phyloP scores from a whole-genome alignment of 805 yeast species.

The Ogataea pilisensis region DNA sequence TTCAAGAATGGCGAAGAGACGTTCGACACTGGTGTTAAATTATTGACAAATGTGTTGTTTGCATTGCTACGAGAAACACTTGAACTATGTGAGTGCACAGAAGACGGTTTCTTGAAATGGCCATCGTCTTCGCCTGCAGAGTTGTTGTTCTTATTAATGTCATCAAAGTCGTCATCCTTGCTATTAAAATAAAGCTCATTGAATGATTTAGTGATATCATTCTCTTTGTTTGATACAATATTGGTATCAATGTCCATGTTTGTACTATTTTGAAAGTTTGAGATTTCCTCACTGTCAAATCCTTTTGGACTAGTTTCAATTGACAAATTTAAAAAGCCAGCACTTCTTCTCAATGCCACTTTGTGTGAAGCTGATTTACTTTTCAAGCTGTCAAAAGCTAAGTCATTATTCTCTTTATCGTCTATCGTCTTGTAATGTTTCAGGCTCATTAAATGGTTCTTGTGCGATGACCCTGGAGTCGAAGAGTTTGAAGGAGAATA shows the following conservation, averaged over 20 bases:
- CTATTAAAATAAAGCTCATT: conserved; percentile 30
- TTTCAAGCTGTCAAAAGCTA: neutral
- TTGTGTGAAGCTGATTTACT: conserved; percentile 20
- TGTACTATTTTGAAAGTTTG: conserved; percentile 5
- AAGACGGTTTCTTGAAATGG: conserved; percentile 1
- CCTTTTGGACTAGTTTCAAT: conserved; percentile 34
- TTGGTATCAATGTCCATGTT: conserved; percentile 12
- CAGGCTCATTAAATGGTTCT: conserved; percentile 4
- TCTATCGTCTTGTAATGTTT: conserved; percentile 1
- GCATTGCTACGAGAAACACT: neutral
- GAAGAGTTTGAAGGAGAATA: conserved; percentile 25
- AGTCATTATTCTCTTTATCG: conserved; percentile 14
- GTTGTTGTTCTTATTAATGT: neutral
- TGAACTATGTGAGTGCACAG: neutral
- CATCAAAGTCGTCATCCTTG: conserved; percentile 8
- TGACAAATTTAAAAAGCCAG: conserved; percentile 47
- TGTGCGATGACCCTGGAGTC: conserved; percentile 18
- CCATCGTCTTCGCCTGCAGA: neutral
- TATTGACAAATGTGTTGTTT: conserved; percentile 5
- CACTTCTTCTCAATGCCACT: conserved; percentile 44
- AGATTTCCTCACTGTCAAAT: neutral
- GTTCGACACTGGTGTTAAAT: conserved; percentile 15
- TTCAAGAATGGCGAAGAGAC: conserved; percentile 24
- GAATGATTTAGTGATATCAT: conserved; percentile 32
- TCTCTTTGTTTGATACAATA: conserved; percentile 24